phyloP scores from a whole-genome alignment of 805 yeast species.

The Saccharomycopsis vini region DNA sequence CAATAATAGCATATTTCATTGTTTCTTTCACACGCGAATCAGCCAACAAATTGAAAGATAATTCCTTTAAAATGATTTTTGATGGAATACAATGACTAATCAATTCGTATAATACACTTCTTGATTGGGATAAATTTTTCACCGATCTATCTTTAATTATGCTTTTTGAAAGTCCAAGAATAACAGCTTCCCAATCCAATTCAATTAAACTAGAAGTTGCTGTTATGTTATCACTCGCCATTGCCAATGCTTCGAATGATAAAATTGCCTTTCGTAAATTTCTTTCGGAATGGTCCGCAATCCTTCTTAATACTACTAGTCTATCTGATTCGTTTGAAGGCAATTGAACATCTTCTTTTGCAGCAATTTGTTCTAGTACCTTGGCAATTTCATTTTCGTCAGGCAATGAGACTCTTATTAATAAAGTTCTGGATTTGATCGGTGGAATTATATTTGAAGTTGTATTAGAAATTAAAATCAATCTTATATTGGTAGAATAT shows the following conservation, averaged over 20 bases:
- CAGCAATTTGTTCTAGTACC: conserved; percentile 48
- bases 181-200: conserved; percentile 88
- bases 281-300: conserved; percentile 51
- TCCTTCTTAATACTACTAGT: conserved; percentile 35
- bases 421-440: conserved; percentile 82
- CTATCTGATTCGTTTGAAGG: conserved; percentile 31
- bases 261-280: conserved; percentile 73
- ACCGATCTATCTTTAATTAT: conserved; percentile 59
- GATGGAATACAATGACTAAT: conserved; percentile 93
- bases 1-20: conserved; percentile 41
- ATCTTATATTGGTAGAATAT: conserved; percentile 77
- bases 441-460: conserved; percentile 91
- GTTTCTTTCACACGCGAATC: conserved; percentile 22
- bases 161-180: conserved; percentile 51
- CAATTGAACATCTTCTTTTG: conserved; percentile 43
- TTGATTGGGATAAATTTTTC: conserved; percentile 40
- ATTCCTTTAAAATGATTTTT: conserved; percentile 58
- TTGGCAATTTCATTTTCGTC: conserved; percentile 42
- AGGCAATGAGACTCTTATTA: conserved; percentile 86
- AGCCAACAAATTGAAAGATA: conserved; percentile 39
- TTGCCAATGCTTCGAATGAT: conserved; percentile 71
- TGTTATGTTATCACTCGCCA: conserved; percentile 52
- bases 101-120: conserved; percentile 71
- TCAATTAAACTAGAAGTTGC: conserved; percentile 44
- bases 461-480: conserved; percentile 78